Percentiles rank a stretch among this genome's conserved stretches.
Conservation (phyloP, 2,329 filamentous ascomycete species). For the Fusarium sp. region DNA sequence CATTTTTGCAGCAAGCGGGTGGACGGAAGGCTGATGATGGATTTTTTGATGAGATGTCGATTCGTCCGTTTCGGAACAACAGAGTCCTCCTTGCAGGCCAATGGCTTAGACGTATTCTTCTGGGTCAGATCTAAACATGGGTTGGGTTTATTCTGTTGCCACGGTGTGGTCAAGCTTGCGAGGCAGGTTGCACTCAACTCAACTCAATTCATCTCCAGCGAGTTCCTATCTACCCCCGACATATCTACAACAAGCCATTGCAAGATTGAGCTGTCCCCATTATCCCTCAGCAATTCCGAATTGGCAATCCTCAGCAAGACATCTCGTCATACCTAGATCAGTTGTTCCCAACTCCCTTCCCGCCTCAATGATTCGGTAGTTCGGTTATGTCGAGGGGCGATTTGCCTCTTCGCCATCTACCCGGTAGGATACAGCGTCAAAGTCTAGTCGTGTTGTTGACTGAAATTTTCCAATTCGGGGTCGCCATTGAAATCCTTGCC, state of each 20-base stretch:
- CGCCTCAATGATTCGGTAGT: slow-evolving; percentile 15
- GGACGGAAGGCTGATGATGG: slow-evolving; percentile 45
- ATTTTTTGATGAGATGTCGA: slow-evolving; percentile 47
- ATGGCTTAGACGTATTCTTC: slow-evolving; percentile 14
- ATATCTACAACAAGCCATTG: slow-evolving; percentile 12
- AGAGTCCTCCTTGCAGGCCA: slow-evolving; percentile 32
- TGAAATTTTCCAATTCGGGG: slow-evolving; percentile 20
- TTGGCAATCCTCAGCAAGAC: slow-evolving; percentile 5
- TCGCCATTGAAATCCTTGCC: slow-evolving; percentile 17
- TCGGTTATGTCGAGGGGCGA: slow-evolving; percentile 4
- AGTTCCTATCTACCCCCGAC: slow-evolving; percentile 33
- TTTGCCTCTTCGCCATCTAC: slow-evolving; percentile 5
- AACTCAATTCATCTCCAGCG: slow-evolving; percentile 21
- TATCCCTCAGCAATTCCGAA: slow-evolving; percentile 28
- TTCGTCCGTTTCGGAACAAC: slow-evolving; percentile 40
- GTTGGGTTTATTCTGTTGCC: slow-evolving; percentile 36
- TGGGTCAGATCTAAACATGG: slow-evolving; percentile 24
- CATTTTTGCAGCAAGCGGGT: slow-evolving; percentile 43
- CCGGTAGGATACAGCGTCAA: slow-evolving; percentile 23
- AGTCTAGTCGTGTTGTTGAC: slow-evolving; percentile 9
- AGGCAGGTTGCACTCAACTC: slow-evolving; percentile 43
- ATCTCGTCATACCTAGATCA: slow-evolving; percentile 29
- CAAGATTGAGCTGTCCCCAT: slow-evolving; percentile 28
- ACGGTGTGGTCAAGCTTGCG: slow-evolving; percentile 32
- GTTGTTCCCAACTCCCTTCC: slow-evolving; percentile 9